Percentiles rank a stretch among this genome's conserved stretches.
phyloP scores from a whole-genome alignment of 2,329 filamentous ascomycete species.

The Nemania bipapillata region DNA sequence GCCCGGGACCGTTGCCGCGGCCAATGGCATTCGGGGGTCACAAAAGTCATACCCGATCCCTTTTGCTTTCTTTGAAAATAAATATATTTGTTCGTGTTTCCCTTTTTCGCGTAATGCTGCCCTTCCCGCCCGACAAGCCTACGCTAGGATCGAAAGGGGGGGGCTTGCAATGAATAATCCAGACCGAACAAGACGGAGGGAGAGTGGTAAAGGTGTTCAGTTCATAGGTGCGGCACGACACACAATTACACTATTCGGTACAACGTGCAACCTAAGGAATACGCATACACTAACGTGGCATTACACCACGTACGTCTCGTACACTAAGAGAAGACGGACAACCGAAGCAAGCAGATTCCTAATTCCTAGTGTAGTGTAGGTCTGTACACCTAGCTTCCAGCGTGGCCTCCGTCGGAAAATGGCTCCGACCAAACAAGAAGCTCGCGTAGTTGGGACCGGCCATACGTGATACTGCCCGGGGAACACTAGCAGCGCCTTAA shows the following conservation, averaged over 20 bases:
- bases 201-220: too few species aligned
- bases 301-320: not conserved
- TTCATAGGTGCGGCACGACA: not conserved
- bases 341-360: conserved; percentile 2
- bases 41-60: conserved; percentile 28
- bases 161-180: not conserved
- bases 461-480: not conserved
- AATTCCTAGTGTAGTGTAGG: conserved; percentile 2
- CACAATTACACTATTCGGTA: not conserved
- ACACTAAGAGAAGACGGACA: conserved; percentile 10
- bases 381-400: too few species aligned
- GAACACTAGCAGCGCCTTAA: not conserved
- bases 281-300: not conserved
- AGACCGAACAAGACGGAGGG: not conserved
- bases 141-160: not conserved
- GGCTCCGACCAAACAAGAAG: conserved; percentile 14
- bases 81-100: conserved; percentile 28
- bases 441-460: conserved; percentile 7
- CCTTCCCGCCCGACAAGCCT: not conserved
- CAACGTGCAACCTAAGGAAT: too few species aligned
- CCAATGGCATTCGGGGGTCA: conserved; percentile 36
- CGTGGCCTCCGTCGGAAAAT: not conserved
- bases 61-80: conserved; percentile 18
- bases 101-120: conserved; percentile 13
- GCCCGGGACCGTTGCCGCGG: conserved; percentile 29